Base-by-base conservation (phyloP, 1,284 basidiomycete species). In the Psilocybe mexicana region DNA sequence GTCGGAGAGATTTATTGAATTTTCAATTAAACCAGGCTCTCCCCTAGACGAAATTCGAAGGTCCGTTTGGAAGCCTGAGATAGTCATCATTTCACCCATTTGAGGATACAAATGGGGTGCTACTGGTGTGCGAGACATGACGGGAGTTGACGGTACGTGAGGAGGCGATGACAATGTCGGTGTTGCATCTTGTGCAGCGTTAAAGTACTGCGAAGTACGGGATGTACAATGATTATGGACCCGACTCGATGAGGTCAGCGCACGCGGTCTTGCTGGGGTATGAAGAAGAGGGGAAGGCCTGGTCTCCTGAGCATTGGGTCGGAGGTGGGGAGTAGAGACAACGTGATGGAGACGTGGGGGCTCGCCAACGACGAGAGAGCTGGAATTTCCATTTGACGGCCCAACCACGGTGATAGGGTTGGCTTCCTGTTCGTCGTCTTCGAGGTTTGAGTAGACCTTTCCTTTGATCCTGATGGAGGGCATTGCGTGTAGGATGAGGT, bases 401-500 rank as follows among this genome's bases (percentile, higher is more conserved):
- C 44, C 38, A 48, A 26, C 43, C 11, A 25, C 30, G 33, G 40
- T 35, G 8, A 43, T 26, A 2, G 2, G 52, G 28, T 42, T 42
- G 12, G 42, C 42, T 12, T 23, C 23, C 10, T 25, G 25, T 6
- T 28, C 52, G 23, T 59, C 47, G 35, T 78, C 76, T 44, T 71
- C 63, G 38, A 82, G 70, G 42, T 70, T 71, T 18, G 75, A 70
- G 66, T 83, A 83, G 2, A 67, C 56, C 55, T 76, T 75, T 28
- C 78, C 73, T 66, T 74, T 78, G 33, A 87, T 76, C 63, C 83
- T 76, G 47, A 87, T 79, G 47, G 84, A 86, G 35, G 84, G 83
- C 83, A 85, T 84, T 35, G 12, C 36, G 28, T 23, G 18, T 25
- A 42, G 12, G 4, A 3, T 51, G 4, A 5, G 40, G 24, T 28